Base-by-base conservation (phyloP, 108 stramenopile genomes). In the Fistulifera solaris region DNA sequence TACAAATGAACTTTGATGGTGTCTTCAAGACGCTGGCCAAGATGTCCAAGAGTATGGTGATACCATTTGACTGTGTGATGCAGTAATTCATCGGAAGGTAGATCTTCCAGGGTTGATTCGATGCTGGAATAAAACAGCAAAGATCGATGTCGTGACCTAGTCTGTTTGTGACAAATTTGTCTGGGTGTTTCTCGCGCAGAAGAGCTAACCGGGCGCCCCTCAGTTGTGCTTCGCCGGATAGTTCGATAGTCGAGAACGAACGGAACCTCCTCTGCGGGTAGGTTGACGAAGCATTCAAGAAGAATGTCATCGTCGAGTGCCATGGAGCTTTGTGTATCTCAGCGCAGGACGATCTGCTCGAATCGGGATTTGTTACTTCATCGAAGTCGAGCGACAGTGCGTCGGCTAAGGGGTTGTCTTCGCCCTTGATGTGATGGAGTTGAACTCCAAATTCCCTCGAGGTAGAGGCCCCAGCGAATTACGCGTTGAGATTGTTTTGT, bases 371-470 rank as follows among this genome's bases (percentile, higher is more conserved):
- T 35, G 3, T 35, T 8, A 6, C 31, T 35, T 35, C 31, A 35
- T 35, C 31, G 31, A 35, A 35, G 31, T 35, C 31, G 11, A 45
- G 19, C 44, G 47, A 31, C 11, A 45, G 11, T 21, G 44, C 64
- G 46, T 67, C 73, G 67, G 72, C 75, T 27, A 75, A 31, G 27
- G 54, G 35, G 50, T 83, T 75, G 16, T 61, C 19, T 46, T 60
- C 48, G 14, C 75, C 72, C 61, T 66, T 59, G 10, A 68, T 52
- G 53, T 75, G 59, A 0, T 39, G 44, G 0, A 75, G 65, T 39
- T 60, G 50, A 3, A 65, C 66, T n/a, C 65, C 54, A 57, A 61
- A 67, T 25, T 69, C 71, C 8, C 48, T 75, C 71, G 4, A 75
- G 19, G 17, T 63, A 54, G 22, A 80, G 54, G 42, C 68, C 46